These are phyloP conservation scores for Corinectria fuckeliana DNA, from an alignment of 2,329 filamentous ascomycete species.

Conservation along the genomic window DNA sequence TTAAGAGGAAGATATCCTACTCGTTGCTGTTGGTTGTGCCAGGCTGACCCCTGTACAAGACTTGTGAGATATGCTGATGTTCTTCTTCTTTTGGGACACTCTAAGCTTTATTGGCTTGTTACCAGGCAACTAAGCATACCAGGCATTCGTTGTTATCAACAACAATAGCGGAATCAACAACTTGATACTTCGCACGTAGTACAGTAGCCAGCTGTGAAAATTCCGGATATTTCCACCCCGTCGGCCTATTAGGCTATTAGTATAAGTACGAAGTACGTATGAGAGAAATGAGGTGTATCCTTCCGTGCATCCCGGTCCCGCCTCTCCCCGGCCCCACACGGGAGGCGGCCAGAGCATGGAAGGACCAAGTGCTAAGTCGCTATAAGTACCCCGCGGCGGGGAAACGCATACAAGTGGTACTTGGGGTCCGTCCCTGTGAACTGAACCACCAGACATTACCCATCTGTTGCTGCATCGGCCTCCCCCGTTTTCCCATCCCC, in stretches of 20 bases:
- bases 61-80: neutral
- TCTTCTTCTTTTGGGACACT: neutral
- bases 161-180: neutral
- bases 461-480: neutral
- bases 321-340: neutral
- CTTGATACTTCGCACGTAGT: neutral
- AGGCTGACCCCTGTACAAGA: neutral
- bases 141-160: neutral
- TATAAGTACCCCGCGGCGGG: neutral
- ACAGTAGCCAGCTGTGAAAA: neutral
- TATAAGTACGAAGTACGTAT: no score
- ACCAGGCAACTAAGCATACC: neutral
- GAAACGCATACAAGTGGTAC: slow-evolving; percentile 4
- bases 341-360: slow-evolving; percentile 7
- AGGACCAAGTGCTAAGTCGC: slow-evolving; percentile 2
- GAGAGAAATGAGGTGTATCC: neutral
- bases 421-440: neutral
- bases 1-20: neutral
- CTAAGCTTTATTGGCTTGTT: neutral
- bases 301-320: neutral
- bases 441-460: neutral
- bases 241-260: no score
- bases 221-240: neutral
- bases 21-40: neutral
- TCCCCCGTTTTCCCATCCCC: slow-evolving; percentile 2